These are phyloP conservation scores for Xerocomus spinulosus DNA, from an alignment of 768 basidiomycete genomes.

Conservation along the genomic window DNA sequence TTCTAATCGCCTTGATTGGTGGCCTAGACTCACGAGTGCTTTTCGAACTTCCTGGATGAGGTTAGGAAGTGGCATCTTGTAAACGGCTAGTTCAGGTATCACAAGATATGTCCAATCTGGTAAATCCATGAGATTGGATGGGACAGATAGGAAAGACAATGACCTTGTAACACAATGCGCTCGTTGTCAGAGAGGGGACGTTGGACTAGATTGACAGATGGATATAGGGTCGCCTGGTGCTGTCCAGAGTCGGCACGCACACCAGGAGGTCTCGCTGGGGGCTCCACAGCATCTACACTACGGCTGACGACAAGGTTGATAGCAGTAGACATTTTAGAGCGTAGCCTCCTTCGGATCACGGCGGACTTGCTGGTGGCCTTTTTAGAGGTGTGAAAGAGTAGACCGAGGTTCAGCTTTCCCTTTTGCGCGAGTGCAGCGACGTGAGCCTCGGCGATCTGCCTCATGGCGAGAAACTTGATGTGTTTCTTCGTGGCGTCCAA, in stretches of 20 bases:
- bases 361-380: conserved; percentile 23
- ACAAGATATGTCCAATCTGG: conserved; percentile 30
- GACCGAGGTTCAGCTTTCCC: conserved; percentile 10
- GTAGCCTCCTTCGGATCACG: conserved; percentile 19
- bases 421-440: conserved; percentile 4
- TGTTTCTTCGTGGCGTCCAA: background rate
- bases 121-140: background rate
- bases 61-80: conserved; percentile 21
- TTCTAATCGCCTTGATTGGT: conserved; percentile 7
- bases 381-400: conserved; percentile 21
- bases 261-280: background rate
- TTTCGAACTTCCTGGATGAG: conserved; percentile 22
- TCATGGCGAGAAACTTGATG: background rate
- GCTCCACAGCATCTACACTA: conserved; percentile 6
- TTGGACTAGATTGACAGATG: conserved; percentile 3
- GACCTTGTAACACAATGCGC: conserved; percentile 18
- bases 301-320: conserved; percentile 18
- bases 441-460: conserved; percentile 5
- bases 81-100: conserved; percentile 20
- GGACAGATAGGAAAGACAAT: background rate
- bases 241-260: background rate
- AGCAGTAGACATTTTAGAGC: conserved; percentile 19
- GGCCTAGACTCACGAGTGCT: conserved; percentile 14
- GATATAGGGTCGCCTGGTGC: background rate
- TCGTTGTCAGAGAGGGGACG: background rate